phyloP scores from a whole-genome alignment of 495 filamentous ascomycete species.

The Aspergillus avenaceus region DNA sequence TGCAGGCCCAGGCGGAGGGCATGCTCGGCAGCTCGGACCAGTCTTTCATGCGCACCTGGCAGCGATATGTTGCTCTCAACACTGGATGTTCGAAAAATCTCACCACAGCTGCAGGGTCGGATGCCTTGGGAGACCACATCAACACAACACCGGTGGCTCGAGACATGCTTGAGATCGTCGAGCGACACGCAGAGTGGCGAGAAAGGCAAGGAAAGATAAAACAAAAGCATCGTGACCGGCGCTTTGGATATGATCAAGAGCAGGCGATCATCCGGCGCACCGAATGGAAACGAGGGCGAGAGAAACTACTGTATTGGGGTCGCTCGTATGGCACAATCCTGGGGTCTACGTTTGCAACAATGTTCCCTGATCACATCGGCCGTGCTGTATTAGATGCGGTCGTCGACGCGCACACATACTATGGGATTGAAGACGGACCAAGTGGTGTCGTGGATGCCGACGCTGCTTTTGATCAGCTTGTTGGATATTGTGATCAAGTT shows the following conservation, averaged over 20 bases:
- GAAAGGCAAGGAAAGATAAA: constrained; percentile 27
- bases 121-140: constrained; percentile 42
- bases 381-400: constrained; percentile 52
- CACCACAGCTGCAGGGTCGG: constrained; percentile 15
- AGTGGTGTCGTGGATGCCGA: constrained; percentile 48
- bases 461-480: constrained; percentile 43
- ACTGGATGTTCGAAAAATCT: constrained; percentile 30
- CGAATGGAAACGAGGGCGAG: constrained; percentile 29
- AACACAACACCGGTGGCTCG: constrained; percentile 44
- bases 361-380: constrained; percentile 48
- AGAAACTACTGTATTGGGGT: constrained; percentile 59
- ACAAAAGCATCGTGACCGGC: constrained; percentile 25
- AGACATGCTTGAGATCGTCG: constrained; percentile 50
- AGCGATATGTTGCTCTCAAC: constrained; percentile 43
- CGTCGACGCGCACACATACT: constrained; percentile 47
- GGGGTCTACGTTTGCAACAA: constrained; percentile 52
- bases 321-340: constrained; percentile 68
- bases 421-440: constrained; percentile 31
- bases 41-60: constrained; percentile 41
- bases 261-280: constrained; percentile 24
- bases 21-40: constrained; percentile 33
- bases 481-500: constrained; percentile 42
- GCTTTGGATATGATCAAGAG: constrained; percentile 26
- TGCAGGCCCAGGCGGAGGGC: constrained; percentile 37
- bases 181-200: constrained; percentile 45